Evolutionary conservation across 192 early-diverging fungal species (phyloP).

Genomic region (Powellomyces hirtus): DNA sequence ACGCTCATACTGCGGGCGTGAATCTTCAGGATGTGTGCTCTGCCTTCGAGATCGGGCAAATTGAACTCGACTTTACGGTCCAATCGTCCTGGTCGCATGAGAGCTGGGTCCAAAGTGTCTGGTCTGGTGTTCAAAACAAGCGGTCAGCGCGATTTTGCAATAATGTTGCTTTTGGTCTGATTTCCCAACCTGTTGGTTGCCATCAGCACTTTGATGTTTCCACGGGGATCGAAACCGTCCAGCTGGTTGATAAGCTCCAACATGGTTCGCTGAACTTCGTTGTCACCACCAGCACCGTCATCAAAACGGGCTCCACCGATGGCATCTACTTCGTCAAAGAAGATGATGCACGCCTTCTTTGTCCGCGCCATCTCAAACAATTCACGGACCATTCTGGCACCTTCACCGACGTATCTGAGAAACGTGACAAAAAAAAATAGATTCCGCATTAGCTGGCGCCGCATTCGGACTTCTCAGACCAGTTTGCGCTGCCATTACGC

Average conservation of each 20-base stretch:
- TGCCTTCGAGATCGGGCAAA: constrained; percentile 93
- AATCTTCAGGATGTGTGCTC: constrained; percentile 97
- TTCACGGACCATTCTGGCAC: constrained; percentile 98
- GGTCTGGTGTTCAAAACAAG: too few species aligned
- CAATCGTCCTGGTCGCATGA: constrained; percentile 95
- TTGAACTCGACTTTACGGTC: constrained; percentile 99
- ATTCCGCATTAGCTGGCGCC: too few species aligned
- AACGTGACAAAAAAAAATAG: background rate
- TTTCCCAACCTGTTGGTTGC: constrained; percentile 88
- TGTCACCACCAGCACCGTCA: constrained; percentile 98
- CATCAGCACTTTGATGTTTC: constrained; percentile 99
- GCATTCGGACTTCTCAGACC: background rate
- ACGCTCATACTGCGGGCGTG: constrained; percentile 99
- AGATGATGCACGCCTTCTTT: constrained; percentile 99
- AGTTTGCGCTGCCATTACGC: constrained; percentile 24
- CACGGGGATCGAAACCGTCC: constrained; percentile 98
- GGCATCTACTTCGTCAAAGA: constrained; percentile 99
- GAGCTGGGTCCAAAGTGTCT: constrained; percentile 96
- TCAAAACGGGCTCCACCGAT: constrained; percentile 93
- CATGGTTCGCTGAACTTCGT: constrained; percentile 99
- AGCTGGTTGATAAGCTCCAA: constrained; percentile 99
- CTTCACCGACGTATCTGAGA: constrained; percentile 89
- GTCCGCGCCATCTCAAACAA: constrained; percentile 99
- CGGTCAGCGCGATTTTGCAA: background rate
- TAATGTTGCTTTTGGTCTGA: background rate